phyloP scores from a whole-genome alignment of 1,284 basidiomycete genomes.

The Malassezia dermatis region DNA sequence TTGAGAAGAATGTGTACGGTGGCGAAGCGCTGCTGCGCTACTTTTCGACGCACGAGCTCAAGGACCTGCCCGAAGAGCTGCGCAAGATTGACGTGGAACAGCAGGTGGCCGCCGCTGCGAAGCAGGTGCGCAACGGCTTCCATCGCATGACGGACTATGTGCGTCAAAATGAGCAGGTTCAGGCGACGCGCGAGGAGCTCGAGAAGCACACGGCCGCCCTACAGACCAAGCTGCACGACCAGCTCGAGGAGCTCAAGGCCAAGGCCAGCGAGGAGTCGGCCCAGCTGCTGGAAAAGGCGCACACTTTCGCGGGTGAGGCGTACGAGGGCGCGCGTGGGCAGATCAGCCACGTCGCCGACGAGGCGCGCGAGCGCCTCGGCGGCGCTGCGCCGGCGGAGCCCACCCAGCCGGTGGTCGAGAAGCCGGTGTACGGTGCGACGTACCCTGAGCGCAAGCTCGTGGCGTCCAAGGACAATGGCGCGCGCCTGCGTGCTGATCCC shows the following conservation, averaged over 20 bases:
- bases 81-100: constrained; percentile 45
- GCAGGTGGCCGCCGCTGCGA: constrained; percentile 54
- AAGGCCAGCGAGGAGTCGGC: constrained; percentile 19
- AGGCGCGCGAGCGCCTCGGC: constrained; percentile 24
- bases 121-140: constrained; percentile 52
- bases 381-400: constrained; percentile 28
- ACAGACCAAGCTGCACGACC: constrained; percentile 24
- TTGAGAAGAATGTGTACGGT: constrained; percentile 64
- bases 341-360: constrained; percentile 16
- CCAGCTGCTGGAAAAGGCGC: constrained; percentile 15
- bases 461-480: constrained; percentile 23
- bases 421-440: constrained; percentile 26
- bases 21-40: constrained; percentile 57
- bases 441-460: constrained; percentile 32
- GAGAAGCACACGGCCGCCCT: constrained; percentile 19
- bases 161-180: constrained; percentile 24
- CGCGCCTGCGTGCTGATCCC: constrained; percentile 35
- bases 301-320: constrained; percentile 24
- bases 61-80: constrained; percentile 23
- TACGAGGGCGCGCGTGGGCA: constrained; percentile 15
- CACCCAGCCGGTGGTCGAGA: constrained; percentile 9
- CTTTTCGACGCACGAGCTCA: constrained; percentile 29
- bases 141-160: constrained; percentile 36
- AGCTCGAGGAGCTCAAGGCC: constrained; percentile 48
- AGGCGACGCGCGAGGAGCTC: constrained; percentile 30